Percentiles rank a stretch among this genome's conserved stretches.
Evolutionary conservation across 2,329 filamentous ascomycete species (phyloP).

Genomic region (Neofusicoccum sp.): DNA sequence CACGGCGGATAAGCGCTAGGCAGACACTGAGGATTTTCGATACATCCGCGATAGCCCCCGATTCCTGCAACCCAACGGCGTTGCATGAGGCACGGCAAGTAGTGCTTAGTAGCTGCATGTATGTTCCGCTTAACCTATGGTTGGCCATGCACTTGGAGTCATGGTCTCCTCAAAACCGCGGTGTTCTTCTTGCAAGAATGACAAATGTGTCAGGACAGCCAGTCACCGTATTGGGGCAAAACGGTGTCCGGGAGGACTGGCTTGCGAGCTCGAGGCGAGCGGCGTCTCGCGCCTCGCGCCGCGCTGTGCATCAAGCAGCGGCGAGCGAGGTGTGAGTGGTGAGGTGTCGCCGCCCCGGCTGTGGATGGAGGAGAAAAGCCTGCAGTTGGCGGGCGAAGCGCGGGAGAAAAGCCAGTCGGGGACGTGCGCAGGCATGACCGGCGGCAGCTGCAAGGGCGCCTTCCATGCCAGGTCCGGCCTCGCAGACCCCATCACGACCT

Average conservation of each 20-base stretch:
- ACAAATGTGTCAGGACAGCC: constrained; percentile 13
- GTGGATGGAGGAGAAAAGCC: neutral
- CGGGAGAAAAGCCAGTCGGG: constrained; percentile 4
- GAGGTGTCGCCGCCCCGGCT: neutral
- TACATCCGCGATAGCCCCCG: neutral
- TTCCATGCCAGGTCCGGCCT: neutral
- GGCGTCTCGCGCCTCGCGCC: neutral
- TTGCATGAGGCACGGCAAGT: too few relatives aligned
- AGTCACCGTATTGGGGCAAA: neutral
- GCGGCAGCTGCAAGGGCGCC: constrained; percentile 6
- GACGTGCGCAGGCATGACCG: constrained; percentile 6
- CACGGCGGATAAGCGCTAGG: neutral
- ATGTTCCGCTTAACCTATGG: constrained; percentile 29
- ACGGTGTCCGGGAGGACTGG: constrained; percentile 35
- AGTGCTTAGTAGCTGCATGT: neutral
- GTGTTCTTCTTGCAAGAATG: constrained; percentile 28
- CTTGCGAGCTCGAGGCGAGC: constrained; percentile 25
- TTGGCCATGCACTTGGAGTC: constrained; percentile 26
- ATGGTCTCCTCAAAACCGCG: constrained; percentile 34
- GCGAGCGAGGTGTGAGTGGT: neutral
- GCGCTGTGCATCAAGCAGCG: neutral
- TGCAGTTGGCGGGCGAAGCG: constrained; percentile 1
- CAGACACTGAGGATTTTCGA: neutral
- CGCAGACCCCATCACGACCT: neutral
- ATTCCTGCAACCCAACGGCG: too few relatives aligned